Evolutionary conservation across 345 rosid species (phyloP), one percentile per base, ranked within the genome.

Genomic region (Raphanus sativus): DNA sequence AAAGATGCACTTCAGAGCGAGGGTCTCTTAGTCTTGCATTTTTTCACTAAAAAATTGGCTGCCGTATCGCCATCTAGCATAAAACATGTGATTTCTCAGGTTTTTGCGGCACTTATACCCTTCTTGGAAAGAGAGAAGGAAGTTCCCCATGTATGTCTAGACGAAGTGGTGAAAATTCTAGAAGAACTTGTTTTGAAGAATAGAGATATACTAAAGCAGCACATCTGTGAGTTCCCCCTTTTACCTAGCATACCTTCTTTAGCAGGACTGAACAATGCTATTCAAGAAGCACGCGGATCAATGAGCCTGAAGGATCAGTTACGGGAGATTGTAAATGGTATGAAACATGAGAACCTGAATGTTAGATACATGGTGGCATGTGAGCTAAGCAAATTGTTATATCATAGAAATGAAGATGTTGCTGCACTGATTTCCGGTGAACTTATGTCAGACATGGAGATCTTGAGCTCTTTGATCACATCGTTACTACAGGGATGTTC

Each of bases 341-440:
- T 94, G 85, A 87, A 87, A 71, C 95, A 94, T 81, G 98, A 92
- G 84, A 92, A 92, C 84, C 76, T 94, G 92, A 94, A 94, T 85
- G 98, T 94, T 63, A 90, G 98, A 76, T 94, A 94, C 80, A 94
- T 94, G 97, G 97, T 87, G 62, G 98, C 84, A 13, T 90, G 96
- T 83, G 98, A 94, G 81, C 84, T 94, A 87, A 90, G 88, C 82
- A 94, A 94, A 86, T 84, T 94, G 84, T 83, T 94, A 69, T 86
- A 84, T 80, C 70, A 76, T 30, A 87, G 88, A 86, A 85, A 84
- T 81, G 97, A 86, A 67, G 92, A 89, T 74, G 87, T 92, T 78
- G 82, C 93, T 75, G 86, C 88, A 80, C 69, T 94, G 78, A 80
- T 94, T 52, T 84, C 85, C 34, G 94, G 89, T 68, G 98, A 92